Percentiles rank a stretch among this genome's conserved stretches.
Evolutionary conservation across 441 rosid genomes (phyloP).

Genomic region (Rhodomyrtus psidioides): DNA sequence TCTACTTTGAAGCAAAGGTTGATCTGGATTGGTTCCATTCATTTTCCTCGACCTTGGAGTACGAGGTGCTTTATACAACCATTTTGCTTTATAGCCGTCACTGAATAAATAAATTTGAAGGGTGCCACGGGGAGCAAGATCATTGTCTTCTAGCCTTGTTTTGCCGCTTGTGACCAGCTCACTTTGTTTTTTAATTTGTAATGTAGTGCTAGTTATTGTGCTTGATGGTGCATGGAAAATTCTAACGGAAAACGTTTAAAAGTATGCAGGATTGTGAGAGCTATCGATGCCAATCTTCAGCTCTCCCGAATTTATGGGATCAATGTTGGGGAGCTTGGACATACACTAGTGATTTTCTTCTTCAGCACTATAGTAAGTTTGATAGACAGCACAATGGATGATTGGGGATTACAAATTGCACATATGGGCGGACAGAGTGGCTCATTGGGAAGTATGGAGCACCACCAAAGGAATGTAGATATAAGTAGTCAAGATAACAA

Average conservation of each 20-base stretch:
- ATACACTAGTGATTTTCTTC: conserved; percentile 39
- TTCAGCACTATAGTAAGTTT: conserved; percentile 28
- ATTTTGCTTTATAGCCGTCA: neutral
- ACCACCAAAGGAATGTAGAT: conserved; percentile 32
- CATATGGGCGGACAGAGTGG: conserved; percentile 12
- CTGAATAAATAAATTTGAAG: neutral
- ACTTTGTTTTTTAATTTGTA: neutral
- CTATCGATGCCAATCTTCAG: conserved; percentile 36
- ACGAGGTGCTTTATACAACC: neutral
- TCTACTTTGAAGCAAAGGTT: neutral
- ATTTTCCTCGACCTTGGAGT: neutral
- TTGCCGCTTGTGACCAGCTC: neutral
- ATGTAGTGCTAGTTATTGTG: neutral
- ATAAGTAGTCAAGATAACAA: neutral
- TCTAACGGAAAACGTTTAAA: neutral
- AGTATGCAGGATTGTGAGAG: conserved; percentile 43
- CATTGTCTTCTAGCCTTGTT: neutral
- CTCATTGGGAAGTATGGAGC: conserved; percentile 16
- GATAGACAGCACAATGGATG: conserved; percentile 37
- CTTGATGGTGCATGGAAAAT: neutral
- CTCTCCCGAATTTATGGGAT: conserved; percentile 35
- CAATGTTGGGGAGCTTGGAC: conserved; percentile 33
- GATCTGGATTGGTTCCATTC: neutral
- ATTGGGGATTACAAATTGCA: conserved; percentile 33
- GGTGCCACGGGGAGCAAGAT: neutral